A percentile compares a stretch with the other conserved stretches of the same genome.
Conservation (phyloP, 306 rosid genomes). For the Vigna unguiculata region DNA sequence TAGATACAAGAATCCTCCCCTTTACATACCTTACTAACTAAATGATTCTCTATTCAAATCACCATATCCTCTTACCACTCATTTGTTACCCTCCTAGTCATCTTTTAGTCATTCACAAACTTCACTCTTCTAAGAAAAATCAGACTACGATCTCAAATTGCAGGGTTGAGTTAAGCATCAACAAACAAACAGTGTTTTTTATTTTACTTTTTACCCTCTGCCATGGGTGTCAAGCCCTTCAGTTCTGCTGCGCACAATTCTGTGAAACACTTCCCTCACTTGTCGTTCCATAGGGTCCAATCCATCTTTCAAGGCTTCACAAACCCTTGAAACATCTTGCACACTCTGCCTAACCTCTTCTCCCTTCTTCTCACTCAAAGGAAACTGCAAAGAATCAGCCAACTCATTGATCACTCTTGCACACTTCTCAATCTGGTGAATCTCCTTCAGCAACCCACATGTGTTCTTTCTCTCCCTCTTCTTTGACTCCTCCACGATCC, state of each 20-base stretch:
- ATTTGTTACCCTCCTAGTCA: not conserved
- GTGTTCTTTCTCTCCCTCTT: slow-evolving; percentile 77
- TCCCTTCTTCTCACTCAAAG: slow-evolving; percentile 72
- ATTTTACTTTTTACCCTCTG: slow-evolving; percentile 21
- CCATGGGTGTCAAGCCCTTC: slow-evolving; percentile 79
- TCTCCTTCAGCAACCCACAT: slow-evolving; percentile 80
- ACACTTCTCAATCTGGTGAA: slow-evolving; percentile 81
- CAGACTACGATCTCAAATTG: slow-evolving; percentile 19
- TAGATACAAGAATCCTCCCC: slow-evolving; percentile 55
- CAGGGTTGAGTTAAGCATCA: slow-evolving; percentile 21
- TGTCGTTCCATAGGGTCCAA: slow-evolving; percentile 81
- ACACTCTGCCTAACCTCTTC: slow-evolving; percentile 71
- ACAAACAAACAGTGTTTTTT: not conserved
- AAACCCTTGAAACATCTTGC: slow-evolving; percentile 63
- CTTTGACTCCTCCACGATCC: slow-evolving; percentile 79
- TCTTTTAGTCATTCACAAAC: slow-evolving; percentile 15
- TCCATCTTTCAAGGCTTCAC: slow-evolving; percentile 66
- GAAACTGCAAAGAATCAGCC: slow-evolving; percentile 75
- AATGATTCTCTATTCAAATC: slow-evolving; percentile 30
- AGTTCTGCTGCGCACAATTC: slow-evolving; percentile 73
- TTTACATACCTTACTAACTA: slow-evolving; percentile 31
- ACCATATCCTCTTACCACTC: slow-evolving; percentile 1
- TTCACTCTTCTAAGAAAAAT: slow-evolving; percentile 40
- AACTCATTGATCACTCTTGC: slow-evolving; percentile 69
- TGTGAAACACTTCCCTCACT: slow-evolving; percentile 86